Conservation (phyloP, 169 alveolate species). For the Plasmodium yoelii region DNA sequence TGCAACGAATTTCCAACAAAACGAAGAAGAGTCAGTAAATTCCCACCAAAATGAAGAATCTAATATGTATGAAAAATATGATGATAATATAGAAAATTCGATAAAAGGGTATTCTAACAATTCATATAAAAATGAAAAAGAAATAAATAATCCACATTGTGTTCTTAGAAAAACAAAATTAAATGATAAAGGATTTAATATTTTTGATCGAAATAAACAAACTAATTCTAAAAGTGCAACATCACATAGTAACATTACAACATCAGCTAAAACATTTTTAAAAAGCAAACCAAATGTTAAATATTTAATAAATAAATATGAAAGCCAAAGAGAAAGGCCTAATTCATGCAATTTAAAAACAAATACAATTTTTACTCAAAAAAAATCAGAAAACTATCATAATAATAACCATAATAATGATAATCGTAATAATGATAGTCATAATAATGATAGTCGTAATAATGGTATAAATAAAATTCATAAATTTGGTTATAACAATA, state of each 20-base stretch:
- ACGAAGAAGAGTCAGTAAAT: too few relatives aligned
- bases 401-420: too few relatives aligned
- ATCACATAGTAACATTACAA: not conserved
- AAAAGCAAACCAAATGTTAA: conserved; percentile 44
- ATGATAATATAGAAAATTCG: too few relatives aligned
- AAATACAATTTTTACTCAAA: not conserved
- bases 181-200: conserved; percentile 13
- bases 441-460: too few relatives aligned
- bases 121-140: not conserved
- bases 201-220: not conserved
- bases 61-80: too few relatives aligned
- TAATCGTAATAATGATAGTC: too few relatives aligned
- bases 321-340: conserved; percentile 5
- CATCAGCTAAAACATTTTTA: conserved; percentile 8
- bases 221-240: not conserved
- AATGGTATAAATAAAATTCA: not conserved
- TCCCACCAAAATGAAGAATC: too few relatives aligned
- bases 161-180: conserved; percentile 15
- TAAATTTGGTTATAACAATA: not conserved
- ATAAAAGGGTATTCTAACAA: too few relatives aligned
- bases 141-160: conserved; percentile 14
- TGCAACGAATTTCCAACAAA: too few relatives aligned
- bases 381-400: not conserved
- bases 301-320: conserved; percentile 41
- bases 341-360: not conserved